phyloP scores from a whole-genome alignment of 129 eudicot genomes.

The Saposhnikovia divaricata region DNA sequence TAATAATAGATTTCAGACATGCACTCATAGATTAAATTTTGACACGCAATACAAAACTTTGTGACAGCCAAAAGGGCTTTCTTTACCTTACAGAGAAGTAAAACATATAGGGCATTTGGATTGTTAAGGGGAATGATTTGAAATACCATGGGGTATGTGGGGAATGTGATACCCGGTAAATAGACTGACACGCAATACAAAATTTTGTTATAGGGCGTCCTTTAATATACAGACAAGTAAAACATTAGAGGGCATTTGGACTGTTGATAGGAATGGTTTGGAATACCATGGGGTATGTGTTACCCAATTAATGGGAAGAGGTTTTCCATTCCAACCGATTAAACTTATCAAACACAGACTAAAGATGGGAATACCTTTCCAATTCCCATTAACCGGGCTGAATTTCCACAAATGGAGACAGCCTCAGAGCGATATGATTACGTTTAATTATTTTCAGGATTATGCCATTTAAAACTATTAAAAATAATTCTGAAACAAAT shows the following conservation, averaged over 20 bases:
- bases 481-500: neutral
- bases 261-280: neutral
- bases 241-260: neutral
- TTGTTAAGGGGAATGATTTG: neutral
- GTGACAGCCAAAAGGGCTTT: neutral
- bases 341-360: neutral
- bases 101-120: neutral
- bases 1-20: neutral
- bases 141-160: neutral
- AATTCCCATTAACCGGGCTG: neutral
- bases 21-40: neutral
- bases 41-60: neutral
- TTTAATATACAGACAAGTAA: neutral
- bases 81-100: neutral
- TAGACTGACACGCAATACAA: neutral
- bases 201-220: neutral
- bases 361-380: neutral
- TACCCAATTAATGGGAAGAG: neutral
- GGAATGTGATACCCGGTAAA: neutral
- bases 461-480: neutral
- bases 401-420: too few relatives aligned
- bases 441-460: neutral
- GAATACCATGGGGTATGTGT: neutral
- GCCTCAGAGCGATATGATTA: neutral
- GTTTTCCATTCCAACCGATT: neutral